Conservation (phyloP, 768 basidiomycete genomes). For the Hygrophorus pudorinus region DNA sequence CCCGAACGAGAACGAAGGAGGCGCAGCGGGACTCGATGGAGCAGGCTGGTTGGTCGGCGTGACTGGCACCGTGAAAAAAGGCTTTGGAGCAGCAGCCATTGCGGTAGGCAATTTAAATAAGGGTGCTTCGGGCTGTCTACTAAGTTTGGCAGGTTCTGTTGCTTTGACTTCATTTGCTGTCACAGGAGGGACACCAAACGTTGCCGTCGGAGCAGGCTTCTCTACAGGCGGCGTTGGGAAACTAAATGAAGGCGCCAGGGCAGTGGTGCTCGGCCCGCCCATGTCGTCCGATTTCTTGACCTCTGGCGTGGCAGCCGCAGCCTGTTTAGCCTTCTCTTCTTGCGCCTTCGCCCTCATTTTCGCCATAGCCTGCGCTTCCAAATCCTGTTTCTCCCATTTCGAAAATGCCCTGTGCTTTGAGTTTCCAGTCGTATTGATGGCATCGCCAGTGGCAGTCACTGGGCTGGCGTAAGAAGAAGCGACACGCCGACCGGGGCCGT, state of each 20-base stretch:
- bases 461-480: slow-evolving; percentile 2
- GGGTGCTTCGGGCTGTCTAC: too few species aligned
- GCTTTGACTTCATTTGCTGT: not conserved
- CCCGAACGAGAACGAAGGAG: not conserved
- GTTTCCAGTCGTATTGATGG: not conserved
- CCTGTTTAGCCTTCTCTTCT: slow-evolving; percentile 11
- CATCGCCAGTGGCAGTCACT: slow-evolving; percentile 11
- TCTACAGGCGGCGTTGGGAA: slow-evolving; percentile 11
- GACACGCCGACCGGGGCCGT: slow-evolving; percentile 1
- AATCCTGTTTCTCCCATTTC: slow-evolving; percentile 85
- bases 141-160: not conserved
- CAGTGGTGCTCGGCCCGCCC: not conserved
- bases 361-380: slow-evolving; percentile 72
- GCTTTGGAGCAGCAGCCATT: too few species aligned
- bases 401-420: slow-evolving; percentile 26
- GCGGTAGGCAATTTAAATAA: too few species aligned
- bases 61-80: too few species aligned
- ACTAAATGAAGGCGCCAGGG: not conserved
- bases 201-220: slow-evolving; percentile 6
- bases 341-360: slow-evolving; percentile 45
- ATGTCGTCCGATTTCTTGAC: not conserved
- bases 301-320: not conserved
- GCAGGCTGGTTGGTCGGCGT: not conserved
- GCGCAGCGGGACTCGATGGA: not conserved
- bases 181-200: slow-evolving; percentile 10